Conservation (phyloP, 2,329 filamentous ascomycete species). For the Aureobasidium musti region DNA sequence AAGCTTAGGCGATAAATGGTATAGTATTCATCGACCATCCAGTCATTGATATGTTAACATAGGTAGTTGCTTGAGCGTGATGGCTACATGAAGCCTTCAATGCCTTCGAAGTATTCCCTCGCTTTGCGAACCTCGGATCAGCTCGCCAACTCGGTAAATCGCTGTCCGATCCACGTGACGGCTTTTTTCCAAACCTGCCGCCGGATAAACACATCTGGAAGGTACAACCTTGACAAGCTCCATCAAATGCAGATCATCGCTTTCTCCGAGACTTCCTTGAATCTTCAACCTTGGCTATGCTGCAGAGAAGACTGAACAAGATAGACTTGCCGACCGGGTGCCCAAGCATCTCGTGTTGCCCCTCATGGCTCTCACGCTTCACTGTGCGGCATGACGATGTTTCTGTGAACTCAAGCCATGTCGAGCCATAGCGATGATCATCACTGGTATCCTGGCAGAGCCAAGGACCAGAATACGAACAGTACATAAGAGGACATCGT, state of each 20-base stretch:
- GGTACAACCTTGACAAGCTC: not conserved
- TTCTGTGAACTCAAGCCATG: not conserved
- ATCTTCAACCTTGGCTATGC: not conserved
- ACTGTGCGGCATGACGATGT: not conserved
- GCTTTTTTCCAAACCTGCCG: not conserved
- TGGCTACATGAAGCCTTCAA: not conserved
- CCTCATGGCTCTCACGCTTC: not conserved
- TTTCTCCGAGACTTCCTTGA: not conserved
- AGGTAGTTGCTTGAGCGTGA: not conserved
- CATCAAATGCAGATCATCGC: constrained; percentile 4
- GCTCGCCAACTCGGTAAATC: not conserved
- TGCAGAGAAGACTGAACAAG: constrained; percentile 6
- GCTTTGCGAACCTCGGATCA: not conserved
- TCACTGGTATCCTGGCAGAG: not conserved
- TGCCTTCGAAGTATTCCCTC: not conserved
- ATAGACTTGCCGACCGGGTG: not conserved
- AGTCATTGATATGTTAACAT: too few species aligned
- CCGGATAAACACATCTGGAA: not conserved
- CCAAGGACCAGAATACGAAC: not conserved
- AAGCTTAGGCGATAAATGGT: too few species aligned
- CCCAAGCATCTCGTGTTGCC: not conserved
- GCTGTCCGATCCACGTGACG: not conserved
- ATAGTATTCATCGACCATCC: too few species aligned
- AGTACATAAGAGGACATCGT: not conserved
- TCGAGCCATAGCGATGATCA: not conserved